Percentiles rank a stretch among this genome's conserved stretches.
Conservation (phyloP, 2,329 filamentous ascomycete species). For the Cryphonectria naterciae region DNA sequence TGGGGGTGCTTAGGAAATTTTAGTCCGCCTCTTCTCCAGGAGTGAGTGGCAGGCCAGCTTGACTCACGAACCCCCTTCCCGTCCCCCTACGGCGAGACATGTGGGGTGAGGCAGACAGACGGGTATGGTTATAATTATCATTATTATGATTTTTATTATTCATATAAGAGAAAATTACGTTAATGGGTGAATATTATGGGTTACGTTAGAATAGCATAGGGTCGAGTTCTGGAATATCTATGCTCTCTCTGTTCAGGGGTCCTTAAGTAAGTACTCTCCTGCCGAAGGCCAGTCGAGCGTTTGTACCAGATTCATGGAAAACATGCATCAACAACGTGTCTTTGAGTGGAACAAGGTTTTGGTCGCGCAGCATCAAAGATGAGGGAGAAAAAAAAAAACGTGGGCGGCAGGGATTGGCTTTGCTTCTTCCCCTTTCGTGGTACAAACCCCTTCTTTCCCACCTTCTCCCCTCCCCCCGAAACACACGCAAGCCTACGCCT, state of each 20-base stretch:
- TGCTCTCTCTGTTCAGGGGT: neutral
- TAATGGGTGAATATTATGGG: too few relatives aligned
- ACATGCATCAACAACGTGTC: neutral
- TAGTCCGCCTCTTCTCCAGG: neutral
- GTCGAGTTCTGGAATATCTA: neutral
- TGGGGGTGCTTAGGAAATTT: neutral
- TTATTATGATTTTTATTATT: too few relatives aligned
- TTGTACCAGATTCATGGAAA: neutral
- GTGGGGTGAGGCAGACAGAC: neutral
- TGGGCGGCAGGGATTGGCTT: slow-evolving; percentile 5
- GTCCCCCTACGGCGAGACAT: slow-evolving; percentile 5
- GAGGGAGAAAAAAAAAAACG: neutral
- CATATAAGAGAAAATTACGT: too few relatives aligned
- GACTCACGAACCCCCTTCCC: neutral
- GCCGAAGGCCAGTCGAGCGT: neutral
- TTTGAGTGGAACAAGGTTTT: neutral
- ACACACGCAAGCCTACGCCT: too few relatives aligned
- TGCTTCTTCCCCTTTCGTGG: slow-evolving; percentile 21
- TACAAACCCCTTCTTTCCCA: slow-evolving; percentile 13
- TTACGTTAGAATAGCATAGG: neutral
- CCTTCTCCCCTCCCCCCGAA: neutral
- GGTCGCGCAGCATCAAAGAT: neutral
- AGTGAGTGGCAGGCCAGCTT: neutral
- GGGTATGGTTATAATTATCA: neutral
- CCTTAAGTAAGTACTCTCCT: neutral